Base-by-base conservation (phyloP, 2,329 filamentous ascomycete species). In the Hyphodiscus sp. region DNA sequence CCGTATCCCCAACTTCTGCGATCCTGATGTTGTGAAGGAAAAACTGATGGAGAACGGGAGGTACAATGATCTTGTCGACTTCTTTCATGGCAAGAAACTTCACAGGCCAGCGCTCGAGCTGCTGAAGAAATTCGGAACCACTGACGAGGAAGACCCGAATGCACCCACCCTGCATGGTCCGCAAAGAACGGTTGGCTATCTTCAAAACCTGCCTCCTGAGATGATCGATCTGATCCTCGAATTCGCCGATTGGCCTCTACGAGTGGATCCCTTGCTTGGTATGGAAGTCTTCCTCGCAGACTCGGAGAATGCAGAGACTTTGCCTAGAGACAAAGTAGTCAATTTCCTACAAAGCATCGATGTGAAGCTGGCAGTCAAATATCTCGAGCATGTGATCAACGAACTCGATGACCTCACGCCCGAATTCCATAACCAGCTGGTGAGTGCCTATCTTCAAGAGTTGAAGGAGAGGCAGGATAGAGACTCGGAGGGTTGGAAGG, bases 281-380 rank as follows among this genome's bases (percentile, higher is more conserved):
- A 95, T 99, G 87, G 90, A 96, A 59, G 80, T 99, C 0, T 99
- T 99, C 70, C 73, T 94, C 0, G 89, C 89, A 1, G 94, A 99
- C 67, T 94, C 90, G 1, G 90, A 96, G 67, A 97, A 97, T 65
- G 91, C 94, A 1, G 94, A 97, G 73, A 90, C 85, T 0, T 71
- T 99, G 11, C 91, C 92, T 2, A 80, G 92, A 43, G 80, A 88
- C 29, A 80, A 74, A 50, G 88, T 99, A 0, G 76, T 92, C 2
- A 74, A 78, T 1, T 97, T 92, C 64, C 73, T 99, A 3, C 78
- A 82, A 43, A 72, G 74, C 0, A 82, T 95, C 33, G 84, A 95
- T 63, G 66, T 76, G 10, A 76, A 77, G 45, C 79, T 97, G 11
- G 90, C 94, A 57, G 80, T 89, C 23, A 79, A 75, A 56, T 99